Evolutionary conservation across 2,329 filamentous ascomycete genomes (phyloP).

Genomic region (Colletotrichum sp.): DNA sequence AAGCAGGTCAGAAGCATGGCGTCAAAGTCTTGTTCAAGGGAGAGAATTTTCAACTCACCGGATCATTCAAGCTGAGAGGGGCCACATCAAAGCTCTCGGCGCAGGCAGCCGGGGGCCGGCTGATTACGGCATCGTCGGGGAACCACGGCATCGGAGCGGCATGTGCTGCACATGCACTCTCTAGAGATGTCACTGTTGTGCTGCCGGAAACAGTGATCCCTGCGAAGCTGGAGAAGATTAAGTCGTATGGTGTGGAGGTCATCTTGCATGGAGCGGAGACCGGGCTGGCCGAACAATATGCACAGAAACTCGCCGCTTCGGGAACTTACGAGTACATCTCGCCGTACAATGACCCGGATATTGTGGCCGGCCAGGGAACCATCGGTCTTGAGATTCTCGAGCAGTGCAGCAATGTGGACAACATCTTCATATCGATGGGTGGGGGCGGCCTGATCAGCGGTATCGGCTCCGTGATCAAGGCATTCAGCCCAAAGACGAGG

Average conservation of each 20-base stretch:
- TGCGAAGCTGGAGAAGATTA: conserved; percentile 25
- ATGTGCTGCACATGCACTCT: conserved; percentile 14
- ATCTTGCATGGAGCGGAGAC: conserved; percentile 26
- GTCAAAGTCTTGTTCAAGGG: conserved; percentile 27
- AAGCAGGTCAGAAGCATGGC: not conserved
- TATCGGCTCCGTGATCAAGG: conserved; percentile 27
- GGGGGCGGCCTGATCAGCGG: conserved; percentile 27
- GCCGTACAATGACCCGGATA: conserved; percentile 26
- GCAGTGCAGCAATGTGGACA: conserved; percentile 24
- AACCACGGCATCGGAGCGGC: conserved; percentile 27
- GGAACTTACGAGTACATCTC: conserved; percentile 26
- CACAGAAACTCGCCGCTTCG: conserved; percentile 24
- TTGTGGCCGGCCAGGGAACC: conserved; percentile 24
- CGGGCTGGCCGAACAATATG: conserved; percentile 26
- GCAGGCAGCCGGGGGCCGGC: not conserved
- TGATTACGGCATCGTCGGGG: conserved; percentile 27
- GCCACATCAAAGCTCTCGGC: conserved; percentile 29
- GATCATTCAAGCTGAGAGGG: conserved; percentile 30
- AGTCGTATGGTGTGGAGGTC: conserved; percentile 22
- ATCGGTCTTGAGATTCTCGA: conserved; percentile 27
- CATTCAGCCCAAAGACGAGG: conserved; percentile 23
- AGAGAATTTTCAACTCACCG: conserved; percentile 29
- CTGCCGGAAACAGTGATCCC: conserved; percentile 24
- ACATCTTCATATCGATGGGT: conserved; percentile 27
- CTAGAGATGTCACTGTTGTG: conserved; percentile 21